Conservation (phyloP, 2,329 filamentous ascomycete genomes). For the Xylariales sp. region DNA sequence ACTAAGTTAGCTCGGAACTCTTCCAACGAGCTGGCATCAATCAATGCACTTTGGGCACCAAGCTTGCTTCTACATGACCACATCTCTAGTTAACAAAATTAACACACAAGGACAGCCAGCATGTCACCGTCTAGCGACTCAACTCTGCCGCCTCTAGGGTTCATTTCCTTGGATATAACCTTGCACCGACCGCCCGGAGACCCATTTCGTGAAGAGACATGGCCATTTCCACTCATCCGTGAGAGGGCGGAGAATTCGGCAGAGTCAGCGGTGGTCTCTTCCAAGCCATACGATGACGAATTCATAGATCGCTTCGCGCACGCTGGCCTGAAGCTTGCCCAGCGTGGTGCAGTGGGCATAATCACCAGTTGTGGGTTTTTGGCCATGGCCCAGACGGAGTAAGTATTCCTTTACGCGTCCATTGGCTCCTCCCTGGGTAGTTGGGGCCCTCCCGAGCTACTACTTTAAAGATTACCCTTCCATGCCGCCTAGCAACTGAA, state of each 20-base stretch:
- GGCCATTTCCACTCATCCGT: slow-evolving; percentile 31
- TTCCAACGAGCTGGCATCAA: no score
- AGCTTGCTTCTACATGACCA: no score
- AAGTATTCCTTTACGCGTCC: slow-evolving; percentile 1
- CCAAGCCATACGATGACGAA: slow-evolving; percentile 21
- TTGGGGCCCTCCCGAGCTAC: no score
- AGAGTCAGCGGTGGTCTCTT: slow-evolving; percentile 24
- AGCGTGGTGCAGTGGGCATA: slow-evolving; percentile 28
- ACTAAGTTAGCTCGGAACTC: no score
- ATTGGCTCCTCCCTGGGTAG: no score
- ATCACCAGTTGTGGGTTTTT: slow-evolving; percentile 35
- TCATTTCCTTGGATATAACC: slow-evolving; percentile 28
- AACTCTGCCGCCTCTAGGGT: slow-evolving; percentile 20
- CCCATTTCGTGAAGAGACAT: slow-evolving; percentile 28
- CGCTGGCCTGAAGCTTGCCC: slow-evolving; percentile 25
- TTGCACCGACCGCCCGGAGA: slow-evolving; percentile 30
- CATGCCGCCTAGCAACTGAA: no score
- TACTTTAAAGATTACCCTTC: no score
- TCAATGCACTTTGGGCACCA: no score
- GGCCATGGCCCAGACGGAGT: slow-evolving; percentile 29
- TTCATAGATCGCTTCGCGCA: slow-evolving; percentile 30
- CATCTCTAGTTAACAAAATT: no score
- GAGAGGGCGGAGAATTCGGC: slow-evolving; percentile 25
- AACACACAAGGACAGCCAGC: no score
- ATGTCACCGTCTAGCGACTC: background rate